Evolutionary conservation across 495 filamentous ascomycete genomes (phyloP), one percentile per base, ranked within the genome.

Genomic region (Hypoxylon trugodes): DNA sequence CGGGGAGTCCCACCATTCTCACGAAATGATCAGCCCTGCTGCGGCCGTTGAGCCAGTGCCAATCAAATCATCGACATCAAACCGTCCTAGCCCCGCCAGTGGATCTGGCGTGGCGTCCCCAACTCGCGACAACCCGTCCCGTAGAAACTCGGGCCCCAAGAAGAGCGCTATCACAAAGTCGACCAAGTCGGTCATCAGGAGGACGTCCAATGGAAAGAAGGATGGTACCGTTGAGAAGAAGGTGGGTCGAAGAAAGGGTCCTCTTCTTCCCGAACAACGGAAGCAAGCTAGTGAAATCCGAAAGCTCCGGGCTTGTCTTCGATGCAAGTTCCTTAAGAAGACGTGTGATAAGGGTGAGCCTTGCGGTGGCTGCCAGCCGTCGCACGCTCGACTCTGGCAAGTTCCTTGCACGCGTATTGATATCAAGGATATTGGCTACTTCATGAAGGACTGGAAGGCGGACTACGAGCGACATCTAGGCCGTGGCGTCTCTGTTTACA

Each of bases 301-400:
- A 66, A 97, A 96, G 74, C 79, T 96, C 65, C 85, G 92, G 60
- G 93, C 93, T 26, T 97, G 93, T 74, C 81, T 97, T 42, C 87
- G 93, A n/a, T 97, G 93, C 84, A 97, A 96, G 76, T 97, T 96
- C 77, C 81, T 97, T 66, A 97, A 97, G 85, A 97, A 97, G 84
- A 96, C 92, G 49, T 97, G 93, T 71, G 93, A 97, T 75, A 96
- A 91, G 77, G 93, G 93, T 51, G 92, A 97, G 75, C 92, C 93
- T 33, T 97, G 93, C 75, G 88, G 86, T 68, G 93, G 93, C 15
- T 97, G 93, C 79, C 90, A 95, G 75, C 93, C 93, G 12, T 92
- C 92, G 4, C 93, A 97, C 71, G 92, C 93, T 41, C 87, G 93
- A 52, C 80, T 97, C 36, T 97, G 93, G 93, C 91, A 96, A 74